Percentiles rank a stretch among this genome's conserved stretches.
These are phyloP conservation scores for Exophiala alcalophila DNA, from an alignment of 2,329 filamentous ascomycete genomes.

Conservation along the genomic window DNA sequence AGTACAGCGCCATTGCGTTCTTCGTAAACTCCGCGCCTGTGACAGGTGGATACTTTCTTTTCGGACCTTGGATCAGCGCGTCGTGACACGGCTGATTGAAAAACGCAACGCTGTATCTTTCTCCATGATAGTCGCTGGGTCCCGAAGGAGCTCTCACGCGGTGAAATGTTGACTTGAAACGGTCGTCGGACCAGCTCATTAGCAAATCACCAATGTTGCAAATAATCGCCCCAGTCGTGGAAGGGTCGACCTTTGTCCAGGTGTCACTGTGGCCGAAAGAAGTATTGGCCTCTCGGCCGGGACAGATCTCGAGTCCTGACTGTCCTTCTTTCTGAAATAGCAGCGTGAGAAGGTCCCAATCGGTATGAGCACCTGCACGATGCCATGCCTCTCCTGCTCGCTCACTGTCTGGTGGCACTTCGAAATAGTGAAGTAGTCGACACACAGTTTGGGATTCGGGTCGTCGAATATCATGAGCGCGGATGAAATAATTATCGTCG, in stretches of 20 bases:
- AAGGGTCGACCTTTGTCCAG: conserved; percentile 62
- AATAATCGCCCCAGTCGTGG: conserved; percentile 51
- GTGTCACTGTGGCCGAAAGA: conserved; percentile 57
- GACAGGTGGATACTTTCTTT: conserved; percentile 60
- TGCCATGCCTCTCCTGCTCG: conserved; percentile 47
- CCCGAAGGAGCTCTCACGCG: conserved; percentile 60
- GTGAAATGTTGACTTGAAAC: conserved; percentile 65
- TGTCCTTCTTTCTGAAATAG: conserved; percentile 61
- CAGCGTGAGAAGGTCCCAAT: conserved; percentile 62
- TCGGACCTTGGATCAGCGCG: conserved; percentile 57
- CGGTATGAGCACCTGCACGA: conserved; percentile 62
- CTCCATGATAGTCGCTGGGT: conserved; percentile 53
- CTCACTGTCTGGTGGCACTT: conserved; percentile 34
- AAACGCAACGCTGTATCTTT: conserved; percentile 62
- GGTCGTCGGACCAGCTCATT: conserved; percentile 65
- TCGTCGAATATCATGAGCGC: conserved; percentile 50
- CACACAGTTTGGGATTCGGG: conserved; percentile 55
- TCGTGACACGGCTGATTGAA: conserved; percentile 63
- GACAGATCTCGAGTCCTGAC: conserved; percentile 46
- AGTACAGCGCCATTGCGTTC: conserved; percentile 57
- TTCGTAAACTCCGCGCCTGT: conserved; percentile 60
- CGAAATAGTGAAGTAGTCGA: conserved; percentile 58
- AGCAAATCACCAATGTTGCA: conserved; percentile 65
- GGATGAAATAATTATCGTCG: conserved; percentile 54
- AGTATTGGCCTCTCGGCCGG: conserved; percentile 55